These are phyloP conservation scores for Yamadazyma spencermartinsiae DNA, from an alignment of 1,139 yeast species.

Conservation along the genomic window DNA sequence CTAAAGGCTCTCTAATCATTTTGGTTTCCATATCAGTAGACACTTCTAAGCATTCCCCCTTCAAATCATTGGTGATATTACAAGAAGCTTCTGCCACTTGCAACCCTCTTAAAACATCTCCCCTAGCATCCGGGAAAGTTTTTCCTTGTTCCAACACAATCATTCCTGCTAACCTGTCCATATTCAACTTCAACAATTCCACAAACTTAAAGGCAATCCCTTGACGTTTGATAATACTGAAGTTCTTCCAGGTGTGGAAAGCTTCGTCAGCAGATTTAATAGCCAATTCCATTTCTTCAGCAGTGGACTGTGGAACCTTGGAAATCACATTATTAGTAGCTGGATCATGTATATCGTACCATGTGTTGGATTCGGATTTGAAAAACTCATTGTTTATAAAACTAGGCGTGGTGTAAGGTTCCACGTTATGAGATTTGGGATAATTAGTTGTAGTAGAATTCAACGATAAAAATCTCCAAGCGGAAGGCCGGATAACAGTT, in stretches of 20 bases:
- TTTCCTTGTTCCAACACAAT: slow-evolving; percentile 83
- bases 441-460: slow-evolving; percentile 31
- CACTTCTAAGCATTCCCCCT: slow-evolving; percentile 69
- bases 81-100: slow-evolving; percentile 79
- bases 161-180: slow-evolving; percentile 70
- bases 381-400: slow-evolving; percentile 61
- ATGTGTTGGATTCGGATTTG: slow-evolving; percentile 54
- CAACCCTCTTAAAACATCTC: slow-evolving; percentile 77
- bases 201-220: slow-evolving; percentile 76
- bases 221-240: slow-evolving; percentile 67
- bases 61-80: slow-evolving; percentile 61
- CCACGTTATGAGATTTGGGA: slow-evolving; percentile 52
- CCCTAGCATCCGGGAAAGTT: slow-evolving; percentile 74
- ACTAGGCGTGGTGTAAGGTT: slow-evolving; percentile 54
- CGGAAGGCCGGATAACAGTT: background rate
- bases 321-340: slow-evolving; percentile 70
- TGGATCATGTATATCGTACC: slow-evolving; percentile 78
- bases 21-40: slow-evolving; percentile 78
- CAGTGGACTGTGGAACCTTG: slow-evolving; percentile 72
- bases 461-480: slow-evolving; percentile 11
- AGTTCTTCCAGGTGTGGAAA: slow-evolving; percentile 58
- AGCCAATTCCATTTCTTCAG: slow-evolving; percentile 65
- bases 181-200: slow-evolving; percentile 62
- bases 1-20: slow-evolving; percentile 65
- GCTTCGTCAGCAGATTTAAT: slow-evolving; percentile 65